Evolutionary conservation across 2,329 filamentous ascomycete species (phyloP).

Genomic region (Sphaerulina vaccinii): DNA sequence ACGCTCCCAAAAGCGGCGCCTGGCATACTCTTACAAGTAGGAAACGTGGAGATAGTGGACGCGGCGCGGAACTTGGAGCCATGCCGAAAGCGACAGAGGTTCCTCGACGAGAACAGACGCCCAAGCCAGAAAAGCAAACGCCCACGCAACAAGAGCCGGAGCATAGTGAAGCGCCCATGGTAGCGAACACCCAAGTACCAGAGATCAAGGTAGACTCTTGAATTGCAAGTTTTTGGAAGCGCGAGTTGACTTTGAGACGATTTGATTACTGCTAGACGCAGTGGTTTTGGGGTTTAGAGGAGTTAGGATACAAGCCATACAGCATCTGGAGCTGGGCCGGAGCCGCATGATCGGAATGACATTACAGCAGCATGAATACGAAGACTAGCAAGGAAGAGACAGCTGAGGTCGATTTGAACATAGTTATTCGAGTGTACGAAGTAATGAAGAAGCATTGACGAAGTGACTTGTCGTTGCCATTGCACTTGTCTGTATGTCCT

Average conservation of each 20-base stretch:
- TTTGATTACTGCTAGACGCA: background rate
- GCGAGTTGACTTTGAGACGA: background rate
- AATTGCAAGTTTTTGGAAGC: constrained; percentile 31
- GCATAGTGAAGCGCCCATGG: constrained; percentile 15
- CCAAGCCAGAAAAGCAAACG: constrained; percentile 29
- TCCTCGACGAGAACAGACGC: constrained; percentile 31
- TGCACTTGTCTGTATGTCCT: background rate
- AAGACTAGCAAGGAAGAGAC: background rate
- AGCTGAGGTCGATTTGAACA: background rate
- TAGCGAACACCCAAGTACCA: constrained; percentile 28
- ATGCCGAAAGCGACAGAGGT: constrained; percentile 53
- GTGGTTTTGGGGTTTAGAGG: background rate
- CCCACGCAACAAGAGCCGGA: constrained; percentile 5
- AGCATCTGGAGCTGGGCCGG: background rate
- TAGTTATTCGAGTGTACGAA: background rate
- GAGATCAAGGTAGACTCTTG: constrained; percentile 31
- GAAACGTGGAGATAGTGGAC: constrained; percentile 69
- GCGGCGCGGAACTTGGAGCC: constrained; percentile 67
- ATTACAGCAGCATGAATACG: background rate
- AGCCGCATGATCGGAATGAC: background rate
- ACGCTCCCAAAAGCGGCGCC: constrained; percentile 21
- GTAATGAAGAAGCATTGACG: background rate
- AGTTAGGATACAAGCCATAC: background rate
- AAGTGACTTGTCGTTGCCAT: too few relatives aligned
- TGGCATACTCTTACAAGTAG: constrained; percentile 61